These are phyloP conservation scores for Salix viminalis DNA, from an alignment of 345 rosid genomes.

Conservation along the genomic window DNA sequence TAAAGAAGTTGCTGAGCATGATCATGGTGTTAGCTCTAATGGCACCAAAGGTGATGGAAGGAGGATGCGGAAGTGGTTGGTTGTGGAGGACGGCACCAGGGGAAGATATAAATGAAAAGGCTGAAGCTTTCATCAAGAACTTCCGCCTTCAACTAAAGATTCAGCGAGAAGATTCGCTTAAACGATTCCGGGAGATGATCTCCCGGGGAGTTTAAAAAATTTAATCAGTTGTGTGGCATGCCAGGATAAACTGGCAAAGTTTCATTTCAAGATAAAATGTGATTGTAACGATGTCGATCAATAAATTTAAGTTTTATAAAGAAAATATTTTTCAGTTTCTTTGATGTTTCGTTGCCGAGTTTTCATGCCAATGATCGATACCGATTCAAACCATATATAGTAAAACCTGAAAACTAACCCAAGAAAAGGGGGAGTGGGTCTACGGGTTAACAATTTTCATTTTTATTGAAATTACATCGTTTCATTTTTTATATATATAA, in stretches of 20 bases:
- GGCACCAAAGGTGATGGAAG: neutral
- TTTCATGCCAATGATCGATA: neutral
- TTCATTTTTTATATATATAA: too few relatives aligned
- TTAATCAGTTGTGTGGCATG: neutral
- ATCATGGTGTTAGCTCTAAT: neutral
- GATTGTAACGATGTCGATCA: neutral
- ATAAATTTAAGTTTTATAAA: neutral
- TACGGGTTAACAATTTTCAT: too few relatives aligned
- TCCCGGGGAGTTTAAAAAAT: conserved; percentile 11
- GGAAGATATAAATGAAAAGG: conserved; percentile 26
- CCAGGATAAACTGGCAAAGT: neutral
- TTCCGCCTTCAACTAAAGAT: conserved; percentile 29
- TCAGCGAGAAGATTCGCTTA: conserved; percentile 33
- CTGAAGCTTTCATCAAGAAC: conserved; percentile 36
- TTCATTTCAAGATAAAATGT: neutral
- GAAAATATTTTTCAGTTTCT: neutral
- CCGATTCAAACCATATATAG: neutral
- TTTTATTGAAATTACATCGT: too few relatives aligned
- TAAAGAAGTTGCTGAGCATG: neutral
- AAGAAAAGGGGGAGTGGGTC: too few relatives aligned
- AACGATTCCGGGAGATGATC: conserved; percentile 27
- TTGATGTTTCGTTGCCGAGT: neutral
- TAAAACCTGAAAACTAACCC: too few relatives aligned
- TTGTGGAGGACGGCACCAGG: neutral
- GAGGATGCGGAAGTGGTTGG: neutral